Evolutionary conservation across 108 stramenopile genomes (phyloP).

Genomic region (Cyclotella sp.): DNA sequence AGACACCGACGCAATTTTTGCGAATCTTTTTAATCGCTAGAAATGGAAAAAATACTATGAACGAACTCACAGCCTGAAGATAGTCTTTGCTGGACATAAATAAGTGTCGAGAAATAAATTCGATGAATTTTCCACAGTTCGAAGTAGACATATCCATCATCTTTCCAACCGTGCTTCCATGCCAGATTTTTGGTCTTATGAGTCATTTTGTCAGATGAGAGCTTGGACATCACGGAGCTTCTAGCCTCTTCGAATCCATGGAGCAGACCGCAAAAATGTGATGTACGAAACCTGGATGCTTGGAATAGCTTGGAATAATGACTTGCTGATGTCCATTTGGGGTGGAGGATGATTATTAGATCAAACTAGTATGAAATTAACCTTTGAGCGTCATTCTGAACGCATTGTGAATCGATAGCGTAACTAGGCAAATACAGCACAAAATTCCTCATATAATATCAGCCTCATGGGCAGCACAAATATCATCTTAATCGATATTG

Average conservation of each 20-base stretch:
- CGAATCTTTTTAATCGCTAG: no score
- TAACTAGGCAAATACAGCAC: conserved; percentile 70
- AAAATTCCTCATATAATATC: conserved; percentile 80
- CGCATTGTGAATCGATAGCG: conserved; percentile 50
- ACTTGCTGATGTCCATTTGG: conserved; percentile 62
- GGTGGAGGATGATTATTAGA: not conserved
- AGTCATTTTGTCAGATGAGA: conserved; percentile 50
- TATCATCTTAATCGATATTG: conserved; percentile 10
- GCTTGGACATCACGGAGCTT: conserved; percentile 64
- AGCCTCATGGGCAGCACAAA: conserved; percentile 37
- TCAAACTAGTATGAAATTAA: not conserved
- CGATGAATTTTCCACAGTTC: conserved; percentile 60
- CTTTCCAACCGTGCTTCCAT: conserved; percentile 68
- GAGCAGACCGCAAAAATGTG: conserved; percentile 41
- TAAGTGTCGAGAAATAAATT: conserved; percentile 50
- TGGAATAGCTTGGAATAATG: conserved; percentile 63
- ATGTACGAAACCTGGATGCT: conserved; percentile 24
- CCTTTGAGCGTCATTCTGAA: conserved; percentile 55
- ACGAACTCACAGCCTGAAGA: no score
- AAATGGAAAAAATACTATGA: no score
- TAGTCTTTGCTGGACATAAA: conserved; percentile 63
- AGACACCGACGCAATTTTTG: no score
- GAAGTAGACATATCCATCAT: conserved; percentile 75
- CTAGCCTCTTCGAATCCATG: conserved; percentile 55
- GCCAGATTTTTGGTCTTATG: conserved; percentile 55